Conservation (phyloP, 495 filamentous ascomycete genomes). For the Ramalina peruviana region DNA sequence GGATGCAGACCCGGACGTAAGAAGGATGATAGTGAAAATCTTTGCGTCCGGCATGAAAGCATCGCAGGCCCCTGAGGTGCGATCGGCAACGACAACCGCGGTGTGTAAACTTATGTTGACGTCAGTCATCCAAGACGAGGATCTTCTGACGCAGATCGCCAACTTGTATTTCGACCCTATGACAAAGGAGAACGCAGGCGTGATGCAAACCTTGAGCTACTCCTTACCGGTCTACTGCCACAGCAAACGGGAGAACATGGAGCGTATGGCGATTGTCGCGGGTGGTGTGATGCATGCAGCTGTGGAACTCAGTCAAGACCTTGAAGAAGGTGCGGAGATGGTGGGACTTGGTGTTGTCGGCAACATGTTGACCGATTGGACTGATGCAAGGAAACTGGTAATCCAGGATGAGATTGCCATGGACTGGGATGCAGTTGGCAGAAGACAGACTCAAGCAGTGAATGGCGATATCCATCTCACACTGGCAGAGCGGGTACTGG, state of each 20-base stretch:
- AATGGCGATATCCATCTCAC: constrained; percentile 55
- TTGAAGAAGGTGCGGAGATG: constrained; percentile 71
- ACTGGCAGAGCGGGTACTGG: constrained; percentile 49
- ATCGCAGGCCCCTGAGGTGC: constrained; percentile 53
- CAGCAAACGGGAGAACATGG: constrained; percentile 62
- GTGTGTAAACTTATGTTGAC: constrained; percentile 79
- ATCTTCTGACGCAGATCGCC: constrained; percentile 70
- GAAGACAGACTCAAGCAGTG: constrained; percentile 29
- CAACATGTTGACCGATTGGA: constrained; percentile 85
- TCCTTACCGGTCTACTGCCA: constrained; percentile 95
- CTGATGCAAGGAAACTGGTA: constrained; percentile 79
- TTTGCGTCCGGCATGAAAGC: constrained; percentile 64
- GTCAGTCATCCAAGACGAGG: constrained; percentile 38
- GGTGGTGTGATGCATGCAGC: constrained; percentile 54
- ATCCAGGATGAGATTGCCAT: constrained; percentile 40
- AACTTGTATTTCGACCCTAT: constrained; percentile 84
- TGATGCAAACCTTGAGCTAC: constrained; percentile 82
- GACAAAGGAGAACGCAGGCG: constrained; percentile 67
- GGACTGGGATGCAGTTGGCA: constrained; percentile 39
- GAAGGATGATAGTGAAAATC: constrained; percentile 56
- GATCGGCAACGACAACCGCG: constrained; percentile 68
- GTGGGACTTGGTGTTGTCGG: constrained; percentile 59
- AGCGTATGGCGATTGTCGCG: constrained; percentile 57
- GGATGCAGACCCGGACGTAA: constrained; percentile 29
- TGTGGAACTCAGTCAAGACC: constrained; percentile 34